A percentile compares a stretch with the other conserved stretches of the same genome.
These are phyloP conservation scores for Daldinia childiae DNA, from an alignment of 495 filamentous ascomycete genomes.

Conservation along the genomic window DNA sequence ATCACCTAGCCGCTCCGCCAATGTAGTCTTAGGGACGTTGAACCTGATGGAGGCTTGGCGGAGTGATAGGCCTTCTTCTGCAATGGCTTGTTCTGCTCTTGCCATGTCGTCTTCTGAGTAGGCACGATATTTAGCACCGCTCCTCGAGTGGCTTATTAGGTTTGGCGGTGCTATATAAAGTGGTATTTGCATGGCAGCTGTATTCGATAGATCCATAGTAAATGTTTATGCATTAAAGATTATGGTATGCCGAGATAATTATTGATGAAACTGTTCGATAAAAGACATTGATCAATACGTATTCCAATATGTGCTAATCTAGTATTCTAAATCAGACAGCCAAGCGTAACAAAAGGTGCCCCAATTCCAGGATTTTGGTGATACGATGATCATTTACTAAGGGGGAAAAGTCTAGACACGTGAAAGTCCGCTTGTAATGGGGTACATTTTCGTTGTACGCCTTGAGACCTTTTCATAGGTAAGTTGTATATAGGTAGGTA, in stretches of 20 bases:
- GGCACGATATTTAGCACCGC: conserved; percentile 24
- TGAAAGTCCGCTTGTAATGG: conserved; percentile 14
- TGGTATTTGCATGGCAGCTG: conserved; percentile 12
- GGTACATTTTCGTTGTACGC: neutral
- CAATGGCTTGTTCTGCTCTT: conserved; percentile 20
- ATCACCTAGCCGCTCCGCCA: conserved; percentile 15
- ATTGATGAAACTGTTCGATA: neutral
- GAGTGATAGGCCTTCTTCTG: conserved; percentile 18
- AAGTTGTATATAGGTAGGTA: no score
- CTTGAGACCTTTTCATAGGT: neutral
- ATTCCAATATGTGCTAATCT: neutral
- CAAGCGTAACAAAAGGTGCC: conserved; percentile 13
- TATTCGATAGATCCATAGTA: conserved; percentile 17
- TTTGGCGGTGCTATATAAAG: conserved; percentile 8
- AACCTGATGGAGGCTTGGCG: conserved; percentile 14
- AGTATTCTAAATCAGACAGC: neutral
- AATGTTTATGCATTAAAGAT: neutral
- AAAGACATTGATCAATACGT: neutral
- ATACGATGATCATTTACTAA: neutral
- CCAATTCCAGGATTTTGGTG: conserved; percentile 7
- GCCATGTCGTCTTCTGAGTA: conserved; percentile 31
- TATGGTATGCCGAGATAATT: neutral
- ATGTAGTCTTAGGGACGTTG: conserved; percentile 23
- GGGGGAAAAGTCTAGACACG: conserved; percentile 25
- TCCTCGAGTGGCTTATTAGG: neutral